These are phyloP conservation scores for Amanita polypyramis DNA, from an alignment of 768 basidiomycete genomes.

Conservation along the genomic window DNA sequence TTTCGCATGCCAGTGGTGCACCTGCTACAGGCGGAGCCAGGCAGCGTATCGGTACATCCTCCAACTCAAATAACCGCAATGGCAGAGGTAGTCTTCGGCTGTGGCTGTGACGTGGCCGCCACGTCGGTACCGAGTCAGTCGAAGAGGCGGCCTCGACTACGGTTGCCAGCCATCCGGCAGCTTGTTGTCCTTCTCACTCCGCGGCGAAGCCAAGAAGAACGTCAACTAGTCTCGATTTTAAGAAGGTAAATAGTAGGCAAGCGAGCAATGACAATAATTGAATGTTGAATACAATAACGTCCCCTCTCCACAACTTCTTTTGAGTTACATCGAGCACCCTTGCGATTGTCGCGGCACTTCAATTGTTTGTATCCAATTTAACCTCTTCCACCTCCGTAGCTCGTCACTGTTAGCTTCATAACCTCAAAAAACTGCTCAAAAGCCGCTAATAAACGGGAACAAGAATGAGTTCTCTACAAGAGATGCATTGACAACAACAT, in stretches of 20 bases:
- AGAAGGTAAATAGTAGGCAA: not conserved
- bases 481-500: not conserved
- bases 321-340: not conserved
- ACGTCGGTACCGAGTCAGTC: slow-evolving; percentile 4
- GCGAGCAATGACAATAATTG: not conserved
- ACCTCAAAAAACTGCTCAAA: not conserved
- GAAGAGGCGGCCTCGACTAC: slow-evolving; percentile 2
- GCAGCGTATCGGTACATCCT: not conserved
- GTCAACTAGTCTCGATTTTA: not conserved
- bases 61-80: not conserved
- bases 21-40: slow-evolving; percentile 1
- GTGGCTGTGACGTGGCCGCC: not conserved
- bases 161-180: not conserved
- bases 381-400: not conserved
- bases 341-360: not conserved
- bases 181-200: no score
- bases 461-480: not conserved
- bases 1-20: slow-evolving; percentile 16
- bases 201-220: not conserved
- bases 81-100: not conserved
- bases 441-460: not conserved
- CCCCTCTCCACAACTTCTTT: not conserved
- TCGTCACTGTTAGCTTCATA: not conserved
- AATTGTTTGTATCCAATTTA: not conserved
- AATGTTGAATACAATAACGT: not conserved